A percentile compares a stretch with the other conserved stretches of the same genome.
phyloP scores from a whole-genome alignment of 2,329 filamentous ascomycete species.

The Monosporascus sp. region DNA sequence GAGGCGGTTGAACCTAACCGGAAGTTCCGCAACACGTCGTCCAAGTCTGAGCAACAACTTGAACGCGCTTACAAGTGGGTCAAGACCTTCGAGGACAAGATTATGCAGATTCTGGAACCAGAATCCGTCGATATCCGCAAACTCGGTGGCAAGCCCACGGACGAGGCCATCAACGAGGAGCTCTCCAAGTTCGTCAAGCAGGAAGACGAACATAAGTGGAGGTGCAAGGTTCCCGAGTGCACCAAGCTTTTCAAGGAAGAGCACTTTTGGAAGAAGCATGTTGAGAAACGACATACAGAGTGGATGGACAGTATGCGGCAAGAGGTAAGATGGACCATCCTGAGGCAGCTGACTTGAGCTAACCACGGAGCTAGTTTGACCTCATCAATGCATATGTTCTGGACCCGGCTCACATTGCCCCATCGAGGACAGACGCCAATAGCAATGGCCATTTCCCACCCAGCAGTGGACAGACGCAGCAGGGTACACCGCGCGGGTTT shows the following conservation, averaged over 20 bases:
- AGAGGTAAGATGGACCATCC: conserved; percentile 58
- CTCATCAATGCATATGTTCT: conserved; percentile 93
- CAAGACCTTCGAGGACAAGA: conserved; percentile 95
- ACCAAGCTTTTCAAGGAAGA: conserved; percentile 96
- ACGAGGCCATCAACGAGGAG: conserved; percentile 84
- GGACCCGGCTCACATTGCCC: conserved; percentile 90
- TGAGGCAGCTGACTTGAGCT: conserved; percentile 17
- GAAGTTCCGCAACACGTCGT: conserved; percentile 62
- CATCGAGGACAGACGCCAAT: conserved; percentile 87
- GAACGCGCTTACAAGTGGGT: conserved; percentile 98
- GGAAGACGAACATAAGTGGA: conserved; percentile 94
- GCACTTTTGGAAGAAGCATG: conserved; percentile 95
- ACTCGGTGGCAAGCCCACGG: conserved; percentile 78
- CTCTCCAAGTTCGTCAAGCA: conserved; percentile 86
- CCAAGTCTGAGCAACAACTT: conserved; percentile 84
- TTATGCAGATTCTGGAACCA: conserved; percentile 86
- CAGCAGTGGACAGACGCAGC: conserved; percentile 65
- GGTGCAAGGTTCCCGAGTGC: conserved; percentile 94
- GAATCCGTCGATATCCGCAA: conserved; percentile 83
- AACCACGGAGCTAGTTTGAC: conserved; percentile 55
- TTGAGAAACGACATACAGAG: conserved; percentile 90
- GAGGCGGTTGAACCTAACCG: conserved; percentile 62
- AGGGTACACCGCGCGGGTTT: conserved; percentile 87
- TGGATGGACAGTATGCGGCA: conserved; percentile 76
- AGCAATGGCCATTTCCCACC: conserved; percentile 94